Evolutionary conservation across 2,329 filamentous ascomycete species (phyloP), one percentile per base, ranked within the genome.

Genomic region (Neonectria ditissima): DNA sequence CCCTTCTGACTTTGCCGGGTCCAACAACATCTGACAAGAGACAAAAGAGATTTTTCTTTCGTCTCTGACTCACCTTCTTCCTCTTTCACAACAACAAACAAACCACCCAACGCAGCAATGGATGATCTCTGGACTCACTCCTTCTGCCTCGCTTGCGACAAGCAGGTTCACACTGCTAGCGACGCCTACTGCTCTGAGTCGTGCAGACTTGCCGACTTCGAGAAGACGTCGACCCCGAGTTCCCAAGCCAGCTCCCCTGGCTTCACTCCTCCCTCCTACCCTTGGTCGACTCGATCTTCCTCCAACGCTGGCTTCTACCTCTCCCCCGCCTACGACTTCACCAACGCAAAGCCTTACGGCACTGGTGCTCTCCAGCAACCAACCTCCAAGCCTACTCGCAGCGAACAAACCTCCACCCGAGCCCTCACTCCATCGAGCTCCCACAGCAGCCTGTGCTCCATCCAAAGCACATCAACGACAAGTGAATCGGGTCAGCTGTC

Each of bases 81-180:
- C 59, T 24, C 30, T 2, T 30, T 34, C 11, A 52, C 39, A 51
- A 41, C 37, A 61, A 52, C 51, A 57, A 65, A 47, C 55, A 72
- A 44, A 34, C 18, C 55, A 50, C 57, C 66, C 54, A 73, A 69
- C 70, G 70, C 69, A 68, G 81, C 76, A 70, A 87, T 87, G 84
- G 83, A 85, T 77, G 85, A 87, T 41, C 37, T 41, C 75, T 97
- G 94, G 93, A 92, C 92, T 74, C 92, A 92, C 79, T 91, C 97
- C 80, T 97, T 93, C 87, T 97, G 94, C 86, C 89, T 97, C 73
- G 90, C 92, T 83, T 97, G 94, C 84, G 94, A 97, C 82, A 91
- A 91, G 82, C 80, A 81, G 73, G 79, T 80, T 53, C 92, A 97
- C 81, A 94, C 92, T 65, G 87, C 92, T 69, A 89, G 89, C 60